These are phyloP conservation scores for Pseudogymnoascus verrucosus DNA, from an alignment of 2,329 filamentous ascomycete genomes.

Conservation along the genomic window DNA sequence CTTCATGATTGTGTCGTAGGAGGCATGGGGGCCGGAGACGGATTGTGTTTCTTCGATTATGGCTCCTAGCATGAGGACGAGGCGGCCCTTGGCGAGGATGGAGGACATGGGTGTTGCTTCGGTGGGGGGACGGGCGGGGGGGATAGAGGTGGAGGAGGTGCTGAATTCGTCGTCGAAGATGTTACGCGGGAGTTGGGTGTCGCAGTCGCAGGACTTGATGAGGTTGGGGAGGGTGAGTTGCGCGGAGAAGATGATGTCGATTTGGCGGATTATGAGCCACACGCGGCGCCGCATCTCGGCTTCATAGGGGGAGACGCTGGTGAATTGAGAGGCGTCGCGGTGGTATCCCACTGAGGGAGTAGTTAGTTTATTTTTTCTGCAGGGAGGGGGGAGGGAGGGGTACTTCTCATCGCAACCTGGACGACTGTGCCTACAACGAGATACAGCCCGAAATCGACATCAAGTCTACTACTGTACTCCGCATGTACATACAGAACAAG, in stretches of 20 bases:
- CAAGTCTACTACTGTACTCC: constrained; percentile 65
- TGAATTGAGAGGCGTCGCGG: constrained; percentile 67
- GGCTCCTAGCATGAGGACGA: constrained; percentile 61
- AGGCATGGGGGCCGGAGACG: constrained; percentile 42
- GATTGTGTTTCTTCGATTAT: constrained; percentile 59
- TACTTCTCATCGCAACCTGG: constrained; percentile 43
- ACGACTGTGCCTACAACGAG: constrained; percentile 46
- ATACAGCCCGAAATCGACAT: constrained; percentile 52
- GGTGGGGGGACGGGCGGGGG: constrained; percentile 55
- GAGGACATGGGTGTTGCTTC: constrained; percentile 72
- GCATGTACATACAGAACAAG: constrained; percentile 68
- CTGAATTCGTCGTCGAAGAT: constrained; percentile 75
- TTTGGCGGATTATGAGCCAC: constrained; percentile 65
- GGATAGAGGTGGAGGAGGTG: constrained; percentile 58
- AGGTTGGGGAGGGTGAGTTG: constrained; percentile 55
- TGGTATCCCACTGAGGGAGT: constrained; percentile 68
- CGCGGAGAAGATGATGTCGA: constrained; percentile 70
- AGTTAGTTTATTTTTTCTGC: background rate
- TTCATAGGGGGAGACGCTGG: constrained; percentile 63
- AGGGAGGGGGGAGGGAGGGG: constrained; percentile 5
- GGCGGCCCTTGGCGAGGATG: constrained; percentile 64
- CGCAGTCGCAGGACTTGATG: constrained; percentile 66
- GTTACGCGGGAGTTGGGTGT: constrained; percentile 67
- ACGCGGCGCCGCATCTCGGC: constrained; percentile 66
- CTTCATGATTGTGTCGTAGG: constrained; percentile 58